A percentile compares a stretch with the other conserved stretches of the same genome.
phyloP scores from a whole-genome alignment of 2,329 filamentous ascomycete genomes.

The Xylaria sp. region DNA sequence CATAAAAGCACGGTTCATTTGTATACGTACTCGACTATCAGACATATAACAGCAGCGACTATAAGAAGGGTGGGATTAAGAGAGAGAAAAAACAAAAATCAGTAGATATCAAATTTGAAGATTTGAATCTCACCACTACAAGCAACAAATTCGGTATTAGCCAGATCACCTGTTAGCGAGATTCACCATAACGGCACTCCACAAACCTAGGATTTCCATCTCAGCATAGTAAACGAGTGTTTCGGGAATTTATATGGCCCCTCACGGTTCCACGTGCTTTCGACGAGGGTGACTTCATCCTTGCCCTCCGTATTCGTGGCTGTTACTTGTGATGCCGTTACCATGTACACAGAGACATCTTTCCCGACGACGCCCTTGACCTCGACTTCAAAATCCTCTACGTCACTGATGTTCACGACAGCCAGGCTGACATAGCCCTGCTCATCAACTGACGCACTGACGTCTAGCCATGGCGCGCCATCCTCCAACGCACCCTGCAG shows the following conservation, averaged over 20 bases:
- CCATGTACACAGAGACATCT: conserved; percentile 69
- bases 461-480: conserved; percentile 74
- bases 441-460: conserved; percentile 68
- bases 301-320: conserved; percentile 72
- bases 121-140: background rate
- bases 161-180: conserved; percentile 13
- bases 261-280: conserved; percentile 72
- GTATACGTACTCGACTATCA: conserved; percentile 43
- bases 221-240: conserved; percentile 75
- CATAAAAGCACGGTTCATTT: conserved; percentile 38
- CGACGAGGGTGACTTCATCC: conserved; percentile 69
- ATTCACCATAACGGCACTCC: conserved; percentile 18
- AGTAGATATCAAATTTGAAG: conserved; percentile 20
- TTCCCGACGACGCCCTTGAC: conserved; percentile 65
- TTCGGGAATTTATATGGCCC: conserved; percentile 73
- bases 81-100: background rate
- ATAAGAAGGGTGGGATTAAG: background rate
- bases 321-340: conserved; percentile 67
- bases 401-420: conserved; percentile 78
- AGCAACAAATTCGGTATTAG: background rate
- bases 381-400: conserved; percentile 67
- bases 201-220: conserved; percentile 52
- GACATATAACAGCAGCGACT: conserved; percentile 11
- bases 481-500: conserved; percentile 68
- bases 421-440: conserved; percentile 72